Percentiles rank a stretch among this genome's conserved stretches.
Evolutionary conservation across 495 filamentous ascomycete genomes (phyloP).

Genomic region (Astrothelium subdiscretum): DNA sequence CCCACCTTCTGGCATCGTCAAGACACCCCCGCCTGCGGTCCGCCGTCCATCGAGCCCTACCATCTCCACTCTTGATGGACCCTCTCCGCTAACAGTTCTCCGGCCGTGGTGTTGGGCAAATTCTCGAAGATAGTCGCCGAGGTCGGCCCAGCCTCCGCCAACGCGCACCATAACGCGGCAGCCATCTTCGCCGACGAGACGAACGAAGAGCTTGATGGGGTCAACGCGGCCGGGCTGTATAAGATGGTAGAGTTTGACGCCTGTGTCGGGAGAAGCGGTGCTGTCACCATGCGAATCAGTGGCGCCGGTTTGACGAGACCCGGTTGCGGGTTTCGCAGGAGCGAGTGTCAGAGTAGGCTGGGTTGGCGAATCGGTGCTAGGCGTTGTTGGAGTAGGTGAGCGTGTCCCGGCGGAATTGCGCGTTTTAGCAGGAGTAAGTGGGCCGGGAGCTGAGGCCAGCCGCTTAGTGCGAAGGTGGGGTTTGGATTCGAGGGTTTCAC

Average conservation of each 20-base stretch:
- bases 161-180: slow-evolving; percentile 96
- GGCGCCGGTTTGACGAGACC: background rate
- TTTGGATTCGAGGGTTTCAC: slow-evolving; percentile 15
- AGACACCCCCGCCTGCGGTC: background rate
- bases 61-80: slow-evolving; percentile 52
- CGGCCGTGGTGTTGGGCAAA: slow-evolving; percentile 83
- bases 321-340: slow-evolving; percentile 6
- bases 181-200: slow-evolving; percentile 77
- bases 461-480: background rate
- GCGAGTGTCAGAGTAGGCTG: slow-evolving; percentile 11
- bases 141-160: slow-evolving; percentile 90
- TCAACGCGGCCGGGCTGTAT: slow-evolving; percentile 69
- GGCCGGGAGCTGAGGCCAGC: background rate
- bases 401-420: background rate
- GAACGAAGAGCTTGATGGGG: slow-evolving; percentile 87
- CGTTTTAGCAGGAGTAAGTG: background rate
- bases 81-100: slow-evolving; percentile 36
- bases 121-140: slow-evolving; percentile 88
- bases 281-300: background rate
- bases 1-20: background rate
- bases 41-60: slow-evolving; percentile 35
- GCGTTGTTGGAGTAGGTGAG: background rate
- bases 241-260: slow-evolving; percentile 86
- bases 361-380: background rate
- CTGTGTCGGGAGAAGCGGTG: slow-evolving; percentile 36